Percentiles rank a stretch among this genome's conserved stretches.
Evolutionary conservation across 768 basidiomycete species (phyloP).

Genomic region (Lyophyllum semitale): DNA sequence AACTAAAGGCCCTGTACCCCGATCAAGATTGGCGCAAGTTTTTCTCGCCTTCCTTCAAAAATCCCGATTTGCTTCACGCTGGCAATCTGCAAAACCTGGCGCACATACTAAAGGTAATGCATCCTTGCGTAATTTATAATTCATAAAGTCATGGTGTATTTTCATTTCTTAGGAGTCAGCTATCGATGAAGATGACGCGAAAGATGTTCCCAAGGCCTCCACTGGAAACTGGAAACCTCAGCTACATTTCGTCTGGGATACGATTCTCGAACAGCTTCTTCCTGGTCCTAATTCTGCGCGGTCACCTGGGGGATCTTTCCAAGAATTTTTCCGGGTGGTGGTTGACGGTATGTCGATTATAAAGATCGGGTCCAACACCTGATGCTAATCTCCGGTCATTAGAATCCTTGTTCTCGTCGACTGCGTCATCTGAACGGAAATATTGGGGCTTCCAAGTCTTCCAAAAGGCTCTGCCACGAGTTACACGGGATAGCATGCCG

Average conservation of each 20-base stretch:
- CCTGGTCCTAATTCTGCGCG: conserved; percentile 40
- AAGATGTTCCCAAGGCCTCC: conserved; percentile 49
- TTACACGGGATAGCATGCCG: conserved; percentile 66
- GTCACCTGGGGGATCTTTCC: conserved; percentile 65
- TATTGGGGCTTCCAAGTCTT: conserved; percentile 97
- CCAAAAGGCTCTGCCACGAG: conserved; percentile 71
- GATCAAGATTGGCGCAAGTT: conserved; percentile 67
- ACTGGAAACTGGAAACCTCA: conserved; percentile 82
- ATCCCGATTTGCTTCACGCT: conserved; percentile 63
- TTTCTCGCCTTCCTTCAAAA: conserved; percentile 77
- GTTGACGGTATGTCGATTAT: conserved; percentile 76
- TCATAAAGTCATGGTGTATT: conserved; percentile 12
- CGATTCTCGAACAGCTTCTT: conserved; percentile 77
- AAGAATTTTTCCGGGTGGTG: conserved; percentile 88
- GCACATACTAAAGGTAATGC: conserved; percentile 73
- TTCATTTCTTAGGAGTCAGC: conserved; percentile 50
- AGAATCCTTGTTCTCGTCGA: conserved; percentile 88
- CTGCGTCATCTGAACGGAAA: conserved; percentile 85
- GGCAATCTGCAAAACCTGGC: conserved; percentile 77
- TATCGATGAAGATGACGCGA: conserved; percentile 52
- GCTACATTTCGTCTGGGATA: conserved; percentile 89
- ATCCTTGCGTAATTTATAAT: neutral
- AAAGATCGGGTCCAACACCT: neutral
- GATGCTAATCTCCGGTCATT: conserved; percentile 8
- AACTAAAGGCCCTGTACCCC: conserved; percentile 63